Evolutionary conservation across 352 stramenopile genomes (phyloP), one percentile per base, ranked within the genome.

Genomic region (Pythium phragmitis): DNA sequence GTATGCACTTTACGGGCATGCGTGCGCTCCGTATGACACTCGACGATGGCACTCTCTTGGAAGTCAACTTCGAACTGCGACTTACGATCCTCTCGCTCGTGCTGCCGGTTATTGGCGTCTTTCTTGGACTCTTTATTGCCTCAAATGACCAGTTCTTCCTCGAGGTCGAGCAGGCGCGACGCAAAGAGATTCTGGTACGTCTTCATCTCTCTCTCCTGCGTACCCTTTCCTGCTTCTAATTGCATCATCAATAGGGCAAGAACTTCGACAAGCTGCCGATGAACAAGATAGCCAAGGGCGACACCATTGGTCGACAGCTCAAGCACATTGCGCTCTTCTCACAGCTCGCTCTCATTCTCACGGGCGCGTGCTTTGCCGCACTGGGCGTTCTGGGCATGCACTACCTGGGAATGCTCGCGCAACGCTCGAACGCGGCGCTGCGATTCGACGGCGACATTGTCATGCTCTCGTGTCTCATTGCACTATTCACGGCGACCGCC

Each of bases 1-100:
- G 67, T 61, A 90, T 85, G 77, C 81, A 90, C 28, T 90, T 90
- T 53, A 84, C 80, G 6, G 81, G 81, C 23, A 90, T 90, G 81
- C 79, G 75, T 23, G 81, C 81, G 12, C 70, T 90, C 8, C 11
- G 69, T 7, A 60, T 90, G 57, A 65, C 47, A 0, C 69, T 84
- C 37, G 65, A 76, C 16, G 74, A 88, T 53, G 70, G 72, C 0
- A 71, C 73, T 8, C 37, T 77, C 0, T 66, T 91, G 19, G 52
- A 66, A 4, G 71, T 89, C 7, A 57, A 87, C 46, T 89, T 89
- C 26, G 77, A 88, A 63, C 60, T 68, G 23, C 76, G 78, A 5
- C 45, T 76, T 30, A 89, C 82, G 9, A 75, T 85, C 3, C 42
- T 88, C 8, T 89, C 79, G 5, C 70, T 91, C 39, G 73, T 91